Conservation (phyloP, 2,329 filamentous ascomycete genomes). For the Sporothrix schenckii region DNA sequence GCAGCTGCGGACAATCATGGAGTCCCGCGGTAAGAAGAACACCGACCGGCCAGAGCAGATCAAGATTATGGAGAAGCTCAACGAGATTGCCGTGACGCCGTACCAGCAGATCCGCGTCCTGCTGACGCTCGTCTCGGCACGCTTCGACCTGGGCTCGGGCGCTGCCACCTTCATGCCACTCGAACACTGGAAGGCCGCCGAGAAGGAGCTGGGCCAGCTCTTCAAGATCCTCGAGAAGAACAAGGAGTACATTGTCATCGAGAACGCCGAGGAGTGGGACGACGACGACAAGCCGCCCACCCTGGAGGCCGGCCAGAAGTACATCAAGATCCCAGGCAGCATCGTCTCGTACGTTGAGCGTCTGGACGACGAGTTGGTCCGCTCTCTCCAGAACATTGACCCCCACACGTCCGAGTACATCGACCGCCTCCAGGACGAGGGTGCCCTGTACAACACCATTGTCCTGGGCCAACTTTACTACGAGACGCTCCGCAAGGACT, state of each 20-base stretch:
- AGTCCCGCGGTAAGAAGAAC: slow-evolving; percentile 98
- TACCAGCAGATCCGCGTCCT: slow-evolving; percentile 95
- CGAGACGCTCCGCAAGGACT: slow-evolving; percentile 73
- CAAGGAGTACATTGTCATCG: slow-evolving; percentile 80
- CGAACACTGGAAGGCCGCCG: slow-evolving; percentile 95
- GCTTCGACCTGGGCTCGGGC: slow-evolving; percentile 88
- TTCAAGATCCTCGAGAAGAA: slow-evolving; percentile 78
- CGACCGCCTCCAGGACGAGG: slow-evolving; percentile 89
- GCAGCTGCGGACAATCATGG: slow-evolving; percentile 88
- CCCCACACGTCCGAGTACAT: slow-evolving; percentile 99
- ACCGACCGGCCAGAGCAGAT: slow-evolving; percentile 95
- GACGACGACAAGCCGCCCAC: slow-evolving; percentile 92
- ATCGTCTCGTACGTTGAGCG: slow-evolving; percentile 93
- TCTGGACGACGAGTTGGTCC: slow-evolving; percentile 93
- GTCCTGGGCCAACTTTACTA: slow-evolving; percentile 87
- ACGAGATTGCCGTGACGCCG: slow-evolving; percentile 83
- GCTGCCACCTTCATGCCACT: slow-evolving; percentile 80
- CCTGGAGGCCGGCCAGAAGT: slow-evolving; percentile 71
- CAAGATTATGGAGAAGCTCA: slow-evolving; percentile 92
- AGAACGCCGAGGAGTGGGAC: slow-evolving; percentile 96
- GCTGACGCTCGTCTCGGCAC: slow-evolving; percentile 85
- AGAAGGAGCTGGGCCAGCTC: slow-evolving; percentile 79
- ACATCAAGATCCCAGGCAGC: slow-evolving; percentile 91
- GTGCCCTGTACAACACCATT: slow-evolving; percentile 86
- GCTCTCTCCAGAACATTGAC: slow-evolving; percentile 96